These are phyloP conservation scores for Fusarium luffae DNA, from an alignment of 2,329 filamentous ascomycete genomes.

Conservation along the genomic window DNA sequence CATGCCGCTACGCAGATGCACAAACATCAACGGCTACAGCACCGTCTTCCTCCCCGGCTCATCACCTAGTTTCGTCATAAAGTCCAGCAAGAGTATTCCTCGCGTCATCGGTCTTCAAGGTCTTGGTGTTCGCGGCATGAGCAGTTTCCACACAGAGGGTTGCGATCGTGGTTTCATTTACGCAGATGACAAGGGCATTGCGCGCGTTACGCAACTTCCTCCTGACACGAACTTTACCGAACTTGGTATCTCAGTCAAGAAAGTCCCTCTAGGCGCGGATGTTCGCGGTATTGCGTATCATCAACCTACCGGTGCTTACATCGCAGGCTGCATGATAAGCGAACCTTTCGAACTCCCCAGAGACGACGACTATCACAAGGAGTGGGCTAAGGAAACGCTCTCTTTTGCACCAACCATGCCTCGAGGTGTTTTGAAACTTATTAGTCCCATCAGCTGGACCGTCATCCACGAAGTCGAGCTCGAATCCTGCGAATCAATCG, in stretches of 20 bases:
- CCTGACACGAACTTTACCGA: constrained; percentile 74
- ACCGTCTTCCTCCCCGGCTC: constrained; percentile 84
- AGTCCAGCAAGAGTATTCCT: constrained; percentile 80
- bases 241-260: constrained; percentile 79
- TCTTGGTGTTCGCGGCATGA: constrained; percentile 75
- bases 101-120: constrained; percentile 79
- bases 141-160: constrained; percentile 78
- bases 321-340: constrained; percentile 74
- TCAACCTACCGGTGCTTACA: constrained; percentile 77
- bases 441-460: constrained; percentile 81
- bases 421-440: constrained; percentile 78
- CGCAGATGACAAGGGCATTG: constrained; percentile 76
- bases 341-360: constrained; percentile 85
- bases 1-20: constrained; percentile 66
- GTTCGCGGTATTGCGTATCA: constrained; percentile 82
- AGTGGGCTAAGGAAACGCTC: constrained; percentile 80
- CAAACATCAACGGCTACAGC: constrained; percentile 80
- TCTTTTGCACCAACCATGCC: constrained; percentile 73
- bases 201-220: constrained; percentile 80
- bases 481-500: constrained; percentile 79
- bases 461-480: constrained; percentile 81
- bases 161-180: constrained; percentile 88
- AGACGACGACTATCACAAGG: constrained; percentile 84
- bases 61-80: constrained; percentile 84
- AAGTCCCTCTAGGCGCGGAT: constrained; percentile 76